Base-by-base conservation (phyloP, 768 basidiomycete species). In the Russula foetens region DNA sequence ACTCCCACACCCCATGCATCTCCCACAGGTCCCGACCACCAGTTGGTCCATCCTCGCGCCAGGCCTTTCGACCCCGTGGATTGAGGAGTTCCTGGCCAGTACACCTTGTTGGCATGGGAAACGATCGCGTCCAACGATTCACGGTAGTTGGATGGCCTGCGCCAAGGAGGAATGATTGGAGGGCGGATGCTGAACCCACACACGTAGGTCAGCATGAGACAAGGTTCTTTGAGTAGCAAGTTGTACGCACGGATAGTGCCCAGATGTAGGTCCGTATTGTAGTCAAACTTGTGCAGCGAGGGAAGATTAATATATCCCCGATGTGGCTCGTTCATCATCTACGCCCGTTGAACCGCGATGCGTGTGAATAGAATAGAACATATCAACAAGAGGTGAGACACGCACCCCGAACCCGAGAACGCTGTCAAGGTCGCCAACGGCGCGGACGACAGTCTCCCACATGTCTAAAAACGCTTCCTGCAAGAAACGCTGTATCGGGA, bases 251-350 rank as follows among this genome's bases (percentile, higher is more conserved):
- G 88, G 64, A 88, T 79, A 66, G 84, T 76, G 3, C 84, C 81
- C 39, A 98, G 79, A 67, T 97, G 95, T 15, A 99, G 82, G 68
- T 98, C 94, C 2, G 93, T 94, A 62, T 93, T 97, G 71, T 97
- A 97, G 72, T 98, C 87, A 74, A 92, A 98, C 11, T 78, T 76
- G 66, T 97, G 86, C 47, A 97, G 76, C 1, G 92, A 91, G 26
- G 81, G 78, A 6, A 97, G 75, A 55, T 87, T 82, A 60, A 96
- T 85, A 71, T 96, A 98, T 44, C 96, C 97, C 68, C 86, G 79
- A 74, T 99, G 94, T 0, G 94, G 94, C 72, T 97, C 94, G 66
- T 98, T 97, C 80, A 96, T 85, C 71, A 93, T 82, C 92, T 95
- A 64, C 12, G 23, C 33, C 23, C 6, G 29, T 41, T 59, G 41